Conservation (phyloP, 202 grass and related monocot genomes). For the Setaria italica region DNA sequence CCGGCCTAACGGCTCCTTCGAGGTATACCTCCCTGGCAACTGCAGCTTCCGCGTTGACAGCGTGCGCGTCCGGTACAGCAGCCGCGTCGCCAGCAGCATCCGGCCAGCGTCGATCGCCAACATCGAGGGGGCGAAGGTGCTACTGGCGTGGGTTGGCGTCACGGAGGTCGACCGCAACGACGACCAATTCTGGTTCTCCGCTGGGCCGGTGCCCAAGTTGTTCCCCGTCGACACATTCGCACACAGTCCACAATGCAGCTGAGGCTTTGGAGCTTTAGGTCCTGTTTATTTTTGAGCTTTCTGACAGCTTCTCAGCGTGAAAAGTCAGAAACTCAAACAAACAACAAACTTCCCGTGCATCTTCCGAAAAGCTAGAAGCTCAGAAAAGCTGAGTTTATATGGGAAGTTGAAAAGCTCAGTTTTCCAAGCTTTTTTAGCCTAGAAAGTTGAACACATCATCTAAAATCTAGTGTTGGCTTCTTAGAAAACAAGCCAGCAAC, state of each 20-base stretch:
- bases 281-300: no score
- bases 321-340: no score
- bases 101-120: background rate
- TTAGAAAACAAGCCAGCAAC: no score
- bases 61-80: constrained; percentile 42
- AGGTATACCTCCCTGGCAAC: constrained; percentile 49
- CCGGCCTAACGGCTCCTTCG: constrained; percentile 53
- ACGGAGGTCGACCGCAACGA: constrained; percentile 47
- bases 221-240: constrained; percentile 58
- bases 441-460: no score
- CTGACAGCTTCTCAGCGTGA: no score
- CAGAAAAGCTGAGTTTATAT: no score
- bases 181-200: constrained; percentile 55
- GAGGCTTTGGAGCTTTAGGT: background rate
- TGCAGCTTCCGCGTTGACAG: constrained; percentile 44
- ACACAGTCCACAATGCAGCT: constrained; percentile 46
- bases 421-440: no score
- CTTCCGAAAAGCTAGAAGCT: no score
- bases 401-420: no score
- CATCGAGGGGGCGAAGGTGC: constrained; percentile 56
- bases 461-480: no score
- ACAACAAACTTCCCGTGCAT: no score
- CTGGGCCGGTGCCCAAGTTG: constrained; percentile 48
- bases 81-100: constrained; percentile 49
- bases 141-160: constrained; percentile 60